A percentile compares a stretch with the other conserved stretches of the same genome.
These are phyloP conservation scores for Komagataella phaffii DNA, from an alignment of 805 yeast genomes.

Conservation along the genomic window DNA sequence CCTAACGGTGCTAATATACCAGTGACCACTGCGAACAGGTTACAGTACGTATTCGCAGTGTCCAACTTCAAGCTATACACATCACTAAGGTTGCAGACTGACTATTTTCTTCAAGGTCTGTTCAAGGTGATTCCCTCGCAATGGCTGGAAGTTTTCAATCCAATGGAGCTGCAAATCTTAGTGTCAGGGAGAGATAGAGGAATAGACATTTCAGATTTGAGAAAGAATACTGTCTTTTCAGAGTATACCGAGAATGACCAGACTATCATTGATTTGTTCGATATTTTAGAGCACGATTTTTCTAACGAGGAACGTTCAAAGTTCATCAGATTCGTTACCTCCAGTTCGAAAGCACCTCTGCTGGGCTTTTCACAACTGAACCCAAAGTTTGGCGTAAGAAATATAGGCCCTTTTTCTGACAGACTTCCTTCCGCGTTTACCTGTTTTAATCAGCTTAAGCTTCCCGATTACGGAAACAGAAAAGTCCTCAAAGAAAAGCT, in stretches of 20 bases:
- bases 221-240: conserved; percentile 46
- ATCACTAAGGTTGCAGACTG: conserved; percentile 42
- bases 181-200: conserved; percentile 67
- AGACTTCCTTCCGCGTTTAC: conserved; percentile 88
- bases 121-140: conserved; percentile 49
- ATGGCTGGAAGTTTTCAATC: conserved; percentile 81
- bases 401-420: conserved; percentile 38
- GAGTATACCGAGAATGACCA: conserved; percentile 41
- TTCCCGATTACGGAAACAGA: conserved; percentile 72
- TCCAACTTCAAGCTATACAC: conserved; percentile 71
- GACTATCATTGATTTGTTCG: conserved; percentile 65
- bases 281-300: conserved; percentile 52
- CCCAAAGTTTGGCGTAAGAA: conserved; percentile 74
- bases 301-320: conserved; percentile 44
- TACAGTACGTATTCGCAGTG: conserved; percentile 63
- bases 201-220: conserved; percentile 61
- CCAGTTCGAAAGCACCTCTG: conserved; percentile 85
- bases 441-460: conserved; percentile 74
- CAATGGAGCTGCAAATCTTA: conserved; percentile 72
- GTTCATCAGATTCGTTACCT: conserved; percentile 79
- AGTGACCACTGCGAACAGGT: conserved; percentile 48
- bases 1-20: conserved; percentile 41
- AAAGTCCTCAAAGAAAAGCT: conserved; percentile 45
- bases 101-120: conserved; percentile 57
- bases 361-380: conserved; percentile 64